Conservation (phyloP, 371 early-diverging fungal genomes). For the Batrachochytrium dendrobatidis region DNA sequence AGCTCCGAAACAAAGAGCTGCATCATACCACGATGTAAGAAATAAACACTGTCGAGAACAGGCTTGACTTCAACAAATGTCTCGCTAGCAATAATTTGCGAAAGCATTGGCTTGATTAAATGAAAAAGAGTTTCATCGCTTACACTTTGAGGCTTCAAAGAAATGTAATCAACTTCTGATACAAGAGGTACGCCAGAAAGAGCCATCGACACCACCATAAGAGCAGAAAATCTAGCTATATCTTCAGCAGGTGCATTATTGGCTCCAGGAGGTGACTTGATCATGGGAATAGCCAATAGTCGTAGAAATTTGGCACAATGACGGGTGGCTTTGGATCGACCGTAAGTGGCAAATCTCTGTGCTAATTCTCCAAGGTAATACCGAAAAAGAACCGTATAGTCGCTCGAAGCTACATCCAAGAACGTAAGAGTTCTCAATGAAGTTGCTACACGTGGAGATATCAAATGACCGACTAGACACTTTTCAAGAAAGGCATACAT, state of each 20-base stretch:
- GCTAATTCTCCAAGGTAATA: conserved; percentile 37
- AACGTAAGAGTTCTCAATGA: conserved; percentile 19
- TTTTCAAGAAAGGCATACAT: conserved; percentile 34
- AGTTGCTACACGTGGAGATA: conserved; percentile 22
- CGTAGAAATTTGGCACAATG: conserved; percentile 37
- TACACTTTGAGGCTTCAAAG: conserved; percentile 15
- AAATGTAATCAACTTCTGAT: conserved; percentile 22
- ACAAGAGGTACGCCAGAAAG: conserved; percentile 28
- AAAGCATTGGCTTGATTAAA: conserved; percentile 19
- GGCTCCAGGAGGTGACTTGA: conserved; percentile 18
- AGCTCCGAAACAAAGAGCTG: conserved; percentile 25
- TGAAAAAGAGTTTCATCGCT: conserved; percentile 25
- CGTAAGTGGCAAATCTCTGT: conserved; percentile 25
- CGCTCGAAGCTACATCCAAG: conserved; percentile 26
- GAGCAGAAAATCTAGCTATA: conserved; percentile 21
- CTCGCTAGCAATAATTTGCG: conserved; percentile 33
- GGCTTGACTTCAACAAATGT: conserved; percentile 32
- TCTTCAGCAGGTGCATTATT: conserved; percentile 22
- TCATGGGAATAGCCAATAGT: conserved; percentile 27
- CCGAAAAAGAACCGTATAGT: conserved; percentile 27
- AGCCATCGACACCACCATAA: conserved; percentile 31
- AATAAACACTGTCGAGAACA: conserved; percentile 25
- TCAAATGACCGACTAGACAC: conserved; percentile 21
- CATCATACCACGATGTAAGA: conserved; percentile 28
- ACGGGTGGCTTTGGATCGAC: conserved; percentile 32